Conservation (phyloP, 495 filamentous ascomycete genomes). For the Neurospora sp. region DNA sequence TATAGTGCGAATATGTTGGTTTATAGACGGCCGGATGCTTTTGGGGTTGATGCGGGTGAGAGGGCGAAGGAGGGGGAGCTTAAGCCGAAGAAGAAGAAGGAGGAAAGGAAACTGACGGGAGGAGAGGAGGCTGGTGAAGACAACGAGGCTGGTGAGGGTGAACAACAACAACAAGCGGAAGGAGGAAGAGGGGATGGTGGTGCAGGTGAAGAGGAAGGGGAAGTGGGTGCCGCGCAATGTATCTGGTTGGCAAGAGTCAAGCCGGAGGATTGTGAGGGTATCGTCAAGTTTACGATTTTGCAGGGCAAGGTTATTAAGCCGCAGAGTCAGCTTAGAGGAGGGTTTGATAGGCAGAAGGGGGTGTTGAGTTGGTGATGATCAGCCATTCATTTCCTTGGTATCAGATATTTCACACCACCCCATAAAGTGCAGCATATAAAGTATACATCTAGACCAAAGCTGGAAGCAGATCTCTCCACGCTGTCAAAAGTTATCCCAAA, state of each 20-base stretch:
- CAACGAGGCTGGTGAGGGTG: too few species aligned
- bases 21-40: slow-evolving; percentile 60
- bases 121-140: too few species aligned
- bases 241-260: slow-evolving; percentile 87
- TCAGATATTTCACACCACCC: not conserved
- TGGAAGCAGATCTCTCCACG: too few species aligned
- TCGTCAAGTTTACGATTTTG: slow-evolving; percentile 79
- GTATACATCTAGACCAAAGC: too few species aligned
- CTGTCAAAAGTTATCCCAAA: too few species aligned
- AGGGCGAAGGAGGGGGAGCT: slow-evolving; percentile 23
- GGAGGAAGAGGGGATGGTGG: too few species aligned
- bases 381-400: too few species aligned
- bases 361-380: slow-evolving; percentile 72
- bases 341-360: slow-evolving; percentile 74
- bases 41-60: slow-evolving; percentile 38
- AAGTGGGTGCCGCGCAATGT: slow-evolving; percentile 66
- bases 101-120: slow-evolving; percentile 4
- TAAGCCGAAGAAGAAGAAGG: slow-evolving; percentile 5
- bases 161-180: too few species aligned
- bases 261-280: slow-evolving; percentile 91
- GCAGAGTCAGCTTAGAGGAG: slow-evolving; percentile 69
- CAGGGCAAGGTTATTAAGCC: slow-evolving; percentile 93
- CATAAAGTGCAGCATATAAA: not conserved
- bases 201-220: not conserved
- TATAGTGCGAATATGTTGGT: slow-evolving; percentile 88